These are phyloP conservation scores for Herpetospermum pedunculosum DNA, from an alignment of 306 rosid genomes.

Conservation along the genomic window DNA sequence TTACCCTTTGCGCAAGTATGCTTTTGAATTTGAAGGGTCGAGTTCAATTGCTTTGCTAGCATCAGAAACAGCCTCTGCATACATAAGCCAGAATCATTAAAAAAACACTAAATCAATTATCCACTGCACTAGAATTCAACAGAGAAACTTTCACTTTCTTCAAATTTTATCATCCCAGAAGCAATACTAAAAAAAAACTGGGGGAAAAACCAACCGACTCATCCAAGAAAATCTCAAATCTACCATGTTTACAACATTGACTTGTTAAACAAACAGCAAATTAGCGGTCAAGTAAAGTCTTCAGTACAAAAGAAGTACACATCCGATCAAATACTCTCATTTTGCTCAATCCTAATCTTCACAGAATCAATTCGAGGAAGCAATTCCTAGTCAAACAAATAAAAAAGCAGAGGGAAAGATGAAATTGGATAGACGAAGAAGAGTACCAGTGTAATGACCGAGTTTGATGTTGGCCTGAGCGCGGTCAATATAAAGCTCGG, in stretches of 20 bases:
- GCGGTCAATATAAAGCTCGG: constrained; percentile 61
- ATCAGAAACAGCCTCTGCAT: constrained; percentile 73
- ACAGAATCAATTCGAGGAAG: background rate
- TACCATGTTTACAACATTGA: background rate
- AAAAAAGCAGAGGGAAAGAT: background rate
- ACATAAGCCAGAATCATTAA: constrained; percentile 10
- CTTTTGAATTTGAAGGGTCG: constrained; percentile 42
- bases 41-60: constrained; percentile 77
- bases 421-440: background rate
- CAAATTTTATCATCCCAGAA: background rate
- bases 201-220: background rate
- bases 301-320: background rate
- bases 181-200: background rate
- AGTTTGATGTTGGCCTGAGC: constrained; percentile 93
- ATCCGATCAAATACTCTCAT: background rate
- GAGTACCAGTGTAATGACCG: constrained; percentile 40
- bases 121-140: background rate
- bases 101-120: background rate
- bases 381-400: background rate
- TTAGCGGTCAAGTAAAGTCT: background rate
- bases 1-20: constrained; percentile 85
- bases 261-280: background rate
- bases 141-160: background rate
- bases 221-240: background rate
- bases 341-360: background rate